Conservation (phyloP, 495 filamentous ascomycete species). For the Penicillium arizonense region DNA sequence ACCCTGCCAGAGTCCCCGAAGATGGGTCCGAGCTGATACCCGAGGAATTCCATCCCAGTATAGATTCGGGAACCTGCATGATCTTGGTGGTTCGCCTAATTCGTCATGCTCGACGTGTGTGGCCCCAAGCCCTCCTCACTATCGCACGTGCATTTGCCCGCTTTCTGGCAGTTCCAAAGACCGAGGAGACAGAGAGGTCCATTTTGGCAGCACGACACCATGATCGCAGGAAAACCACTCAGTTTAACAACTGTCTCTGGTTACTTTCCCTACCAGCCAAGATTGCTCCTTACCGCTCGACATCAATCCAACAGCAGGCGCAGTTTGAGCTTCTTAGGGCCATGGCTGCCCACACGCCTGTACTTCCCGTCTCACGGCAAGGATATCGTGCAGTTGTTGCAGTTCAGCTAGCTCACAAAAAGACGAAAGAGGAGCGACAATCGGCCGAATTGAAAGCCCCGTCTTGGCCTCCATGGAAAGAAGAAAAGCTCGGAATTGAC, state of each 20-base stretch:
- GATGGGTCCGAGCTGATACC: slow-evolving; percentile 2
- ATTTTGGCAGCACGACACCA: slow-evolving; percentile 6
- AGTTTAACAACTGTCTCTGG: slow-evolving; percentile 53
- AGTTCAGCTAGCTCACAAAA: slow-evolving; percentile 63
- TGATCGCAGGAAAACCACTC: slow-evolving; percentile 28
- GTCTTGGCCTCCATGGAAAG: slow-evolving; percentile 74
- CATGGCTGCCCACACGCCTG: slow-evolving; percentile 58
- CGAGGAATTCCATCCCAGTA: slow-evolving; percentile 8
- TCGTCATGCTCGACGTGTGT: slow-evolving; percentile 55
- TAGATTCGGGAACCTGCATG: slow-evolving; percentile 30
- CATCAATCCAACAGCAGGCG: slow-evolving; percentile 53
- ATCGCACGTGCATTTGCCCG: slow-evolving; percentile 42
- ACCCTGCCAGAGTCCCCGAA: neutral
- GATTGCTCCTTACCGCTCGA: slow-evolving; percentile 47
- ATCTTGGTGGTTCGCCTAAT: slow-evolving; percentile 52
- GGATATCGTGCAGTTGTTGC: slow-evolving; percentile 61
- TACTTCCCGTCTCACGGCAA: slow-evolving; percentile 53
- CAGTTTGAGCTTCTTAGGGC: slow-evolving; percentile 61
- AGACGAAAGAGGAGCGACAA: slow-evolving; percentile 57
- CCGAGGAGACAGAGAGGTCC: neutral
- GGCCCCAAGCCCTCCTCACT: slow-evolving; percentile 52
- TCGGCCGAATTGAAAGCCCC: slow-evolving; percentile 58
- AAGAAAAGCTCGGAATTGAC: slow-evolving; percentile 59
- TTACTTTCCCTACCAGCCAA: slow-evolving; percentile 54
- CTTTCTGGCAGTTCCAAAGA: slow-evolving; percentile 24